phyloP scores from a whole-genome alignment of 495 filamentous ascomycete species.

The Neurospora sp. region DNA sequence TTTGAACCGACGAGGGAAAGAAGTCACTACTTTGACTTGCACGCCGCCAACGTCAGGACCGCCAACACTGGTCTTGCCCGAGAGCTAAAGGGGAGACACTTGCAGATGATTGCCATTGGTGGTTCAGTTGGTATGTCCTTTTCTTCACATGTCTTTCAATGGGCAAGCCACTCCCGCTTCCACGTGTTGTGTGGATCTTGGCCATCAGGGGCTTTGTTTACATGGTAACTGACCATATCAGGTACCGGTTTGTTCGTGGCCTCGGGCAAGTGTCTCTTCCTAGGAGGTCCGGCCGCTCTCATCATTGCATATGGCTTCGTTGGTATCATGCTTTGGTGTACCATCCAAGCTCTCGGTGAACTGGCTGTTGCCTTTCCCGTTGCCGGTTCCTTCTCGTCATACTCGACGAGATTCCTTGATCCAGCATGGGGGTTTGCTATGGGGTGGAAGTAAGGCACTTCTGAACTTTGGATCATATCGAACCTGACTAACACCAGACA shows the following conservation, averaged over 20 bases:
- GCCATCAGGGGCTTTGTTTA: neutral
- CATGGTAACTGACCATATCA: slow-evolving; percentile 17
- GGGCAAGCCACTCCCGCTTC: neutral
- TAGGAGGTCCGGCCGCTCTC: slow-evolving; percentile 76
- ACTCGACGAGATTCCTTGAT: slow-evolving; percentile 85
- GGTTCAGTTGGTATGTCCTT: slow-evolving; percentile 70
- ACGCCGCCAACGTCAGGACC: slow-evolving; percentile 62
- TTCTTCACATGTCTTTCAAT: neutral
- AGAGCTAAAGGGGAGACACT: slow-evolving; percentile 69
- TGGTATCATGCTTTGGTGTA: slow-evolving; percentile 84
- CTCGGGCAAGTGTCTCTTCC: slow-evolving; percentile 65
- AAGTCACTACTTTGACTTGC: slow-evolving; percentile 60
- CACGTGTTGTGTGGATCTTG: neutral
- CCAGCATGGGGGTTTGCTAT: slow-evolving; percentile 97
- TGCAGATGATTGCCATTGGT: slow-evolving; percentile 96
- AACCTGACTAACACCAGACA: neutral
- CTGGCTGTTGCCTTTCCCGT: slow-evolving; percentile 87
- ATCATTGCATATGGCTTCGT: slow-evolving; percentile 75
- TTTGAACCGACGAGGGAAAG: slow-evolving; percentile 3
- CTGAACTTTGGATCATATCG: neutral
- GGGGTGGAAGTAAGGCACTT: slow-evolving; percentile 72
- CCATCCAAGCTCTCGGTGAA: slow-evolving; percentile 85
- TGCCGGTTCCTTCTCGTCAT: slow-evolving; percentile 85
- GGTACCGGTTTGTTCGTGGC: slow-evolving; percentile 88
- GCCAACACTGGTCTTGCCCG: slow-evolving; percentile 68